Conservation (phyloP, 768 basidiomycete species). For the Tricholoma matsutake region DNA sequence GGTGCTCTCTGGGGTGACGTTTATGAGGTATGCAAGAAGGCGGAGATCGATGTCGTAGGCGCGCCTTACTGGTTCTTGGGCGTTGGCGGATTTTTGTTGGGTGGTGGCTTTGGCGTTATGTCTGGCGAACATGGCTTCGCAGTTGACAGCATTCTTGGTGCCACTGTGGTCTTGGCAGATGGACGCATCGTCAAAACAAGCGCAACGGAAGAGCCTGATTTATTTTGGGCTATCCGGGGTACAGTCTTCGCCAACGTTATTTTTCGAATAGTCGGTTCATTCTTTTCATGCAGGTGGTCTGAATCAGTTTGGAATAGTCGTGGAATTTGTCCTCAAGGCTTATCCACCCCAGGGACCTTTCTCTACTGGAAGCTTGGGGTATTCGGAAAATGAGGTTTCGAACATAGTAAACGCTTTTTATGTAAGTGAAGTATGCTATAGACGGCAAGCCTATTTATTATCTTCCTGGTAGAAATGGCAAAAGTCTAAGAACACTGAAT, state of each 20-base stretch:
- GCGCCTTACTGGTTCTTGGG: slow-evolving; percentile 12
- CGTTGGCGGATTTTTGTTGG: slow-evolving; percentile 11
- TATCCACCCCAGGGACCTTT: slow-evolving; percentile 6
- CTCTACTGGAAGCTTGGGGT: slow-evolving; percentile 10
- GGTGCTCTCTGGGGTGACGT: slow-evolving; percentile 17
- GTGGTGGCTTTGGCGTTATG: slow-evolving; percentile 11
- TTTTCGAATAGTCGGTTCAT: neutral
- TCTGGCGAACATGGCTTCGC: slow-evolving; percentile 9
- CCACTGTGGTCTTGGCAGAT: slow-evolving; percentile 19
- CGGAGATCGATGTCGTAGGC: slow-evolving; percentile 13
- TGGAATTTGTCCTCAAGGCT: slow-evolving; percentile 17
- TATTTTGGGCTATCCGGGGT: slow-evolving; percentile 27
- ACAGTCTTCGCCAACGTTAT: neutral
- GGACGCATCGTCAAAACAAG: slow-evolving; percentile 15
- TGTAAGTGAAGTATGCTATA: neutral
- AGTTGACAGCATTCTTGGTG: slow-evolving; percentile 18
- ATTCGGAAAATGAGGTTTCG: slow-evolving; percentile 11
- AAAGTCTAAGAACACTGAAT: slow-evolving; percentile 1
- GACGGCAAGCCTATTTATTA: neutral
- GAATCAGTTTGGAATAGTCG: slow-evolving; percentile 22
- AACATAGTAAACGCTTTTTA: slow-evolving; percentile 9
- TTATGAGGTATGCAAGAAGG: slow-evolving; percentile 8
- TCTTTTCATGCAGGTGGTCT: slow-evolving; percentile 12
- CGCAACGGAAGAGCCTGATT: slow-evolving; percentile 18
- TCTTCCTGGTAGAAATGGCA: slow-evolving; percentile 4